Evolutionary conservation across 2,329 filamentous ascomycete genomes (phyloP), one percentile per base, ranked within the genome.

Genomic region (Endothia cerciana): DNA sequence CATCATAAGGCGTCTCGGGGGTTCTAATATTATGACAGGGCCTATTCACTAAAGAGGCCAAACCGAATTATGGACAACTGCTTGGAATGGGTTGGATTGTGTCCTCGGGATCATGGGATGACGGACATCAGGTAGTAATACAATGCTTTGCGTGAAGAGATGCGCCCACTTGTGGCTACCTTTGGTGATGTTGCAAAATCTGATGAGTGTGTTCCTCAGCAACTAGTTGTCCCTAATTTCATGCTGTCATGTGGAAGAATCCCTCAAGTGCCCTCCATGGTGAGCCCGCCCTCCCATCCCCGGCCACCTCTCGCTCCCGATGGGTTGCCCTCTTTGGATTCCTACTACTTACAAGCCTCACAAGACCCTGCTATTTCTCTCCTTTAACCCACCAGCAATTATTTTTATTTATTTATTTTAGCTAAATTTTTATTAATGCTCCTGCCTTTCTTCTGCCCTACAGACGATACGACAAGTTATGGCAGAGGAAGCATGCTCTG

Each of bases 1-100:
- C 36, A 58, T 58, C 36, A 41, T 36, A 22, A 58, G 36, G 55
- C n/a, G 55, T 58, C 11, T 25, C 41, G 55, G 55, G 55, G 6
- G 5, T 13, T 33, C 36, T 41, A 36, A 25, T 10, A 38, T 28
- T 30, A 58, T 30, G 10, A 15, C 8, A 25, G 55, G 36, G 36
- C 15, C 11, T 38, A 17, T 38, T 5, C 2, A n/a, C 19, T 13
- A 40, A n/a, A 40, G 36, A 25, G 33, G 13, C n/a, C 4, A 5
- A 40, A 36, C n/a, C 11, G 1, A 22, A 25, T 55, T 41, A 11
- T 28, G 15, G 1, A 7, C n/a, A 22, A 22, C 41, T 58, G 8
- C 10, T 15, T 13, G n/a, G 36, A 17, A 17, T 57, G 33, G 40
- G n/a, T 38, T 40, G 36, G 55, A 7, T 36, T 4, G 17, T 55